Base-by-base conservation (phyloP, 305 asterid species). In the Petunia hybrid region DNA sequence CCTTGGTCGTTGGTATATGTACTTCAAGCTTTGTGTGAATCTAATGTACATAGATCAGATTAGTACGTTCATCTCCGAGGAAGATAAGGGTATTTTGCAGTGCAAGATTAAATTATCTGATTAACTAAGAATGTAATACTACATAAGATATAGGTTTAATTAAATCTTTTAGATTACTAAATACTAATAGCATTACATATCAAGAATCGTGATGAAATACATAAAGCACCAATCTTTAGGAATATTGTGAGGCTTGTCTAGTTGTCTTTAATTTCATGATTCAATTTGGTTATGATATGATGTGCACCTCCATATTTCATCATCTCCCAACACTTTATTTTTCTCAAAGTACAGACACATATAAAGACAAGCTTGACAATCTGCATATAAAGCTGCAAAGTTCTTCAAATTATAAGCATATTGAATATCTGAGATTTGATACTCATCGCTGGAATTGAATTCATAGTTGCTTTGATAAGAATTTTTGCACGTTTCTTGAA, bases 281-380 rank as follows among this genome's bases (percentile, higher is more conserved):
- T 60, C 22, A 59, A 60, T 63, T 63, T 48, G 45, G 75, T 64
- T 64, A 36, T 78, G 81, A 78, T 78, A 38, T 64, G 57, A 64
- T 61, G 31, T 56, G 62, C 61, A 78, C 60, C 61, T 61, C 14
- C 70, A 77, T 61, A 60, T 22, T 57, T 31, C 22, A 56, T 46
- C 74, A 64, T 78, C 62, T 46, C 51, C 13, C 62, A 48, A 31
- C 51, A 46, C 77, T 70, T 71, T 71, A 10, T 31, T 71, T 71
- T 71, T 46, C 35, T 71, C 13, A 71, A 31, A 48, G 77, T 31
- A 45, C 1, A 70, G 59, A 70, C 77, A 45, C 4, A 70, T 45
- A 70, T 70, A 71, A 71, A 48, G 77, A 35, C 45, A 71, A 71
- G 42, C 77, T 12, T 71, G 77, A 46, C 61, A 71, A 48, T 31